These are phyloP conservation scores for Trichoderma sp. DNA, from an alignment of 2,329 filamentous ascomycete species.

Conservation along the genomic window DNA sequence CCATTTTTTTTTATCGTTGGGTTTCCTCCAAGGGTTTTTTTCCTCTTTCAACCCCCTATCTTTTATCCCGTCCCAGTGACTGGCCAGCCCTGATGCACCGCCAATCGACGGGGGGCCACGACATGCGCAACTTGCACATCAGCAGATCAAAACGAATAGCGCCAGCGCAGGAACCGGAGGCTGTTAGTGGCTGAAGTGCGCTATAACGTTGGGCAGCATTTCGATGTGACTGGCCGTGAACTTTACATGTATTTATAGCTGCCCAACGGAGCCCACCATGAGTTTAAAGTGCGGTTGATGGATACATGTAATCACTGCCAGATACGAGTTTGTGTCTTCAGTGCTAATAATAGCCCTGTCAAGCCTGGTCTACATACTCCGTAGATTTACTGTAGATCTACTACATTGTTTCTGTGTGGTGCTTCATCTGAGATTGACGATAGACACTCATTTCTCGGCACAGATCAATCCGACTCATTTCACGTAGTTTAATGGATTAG, in stretches of 20 bases:
- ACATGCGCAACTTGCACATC: background rate
- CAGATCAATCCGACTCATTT: background rate
- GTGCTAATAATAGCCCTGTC: background rate
- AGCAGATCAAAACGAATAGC: background rate
- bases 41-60: background rate
- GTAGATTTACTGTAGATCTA: background rate
- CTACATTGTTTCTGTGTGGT: background rate
- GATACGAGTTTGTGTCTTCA: background rate
- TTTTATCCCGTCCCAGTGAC: background rate
- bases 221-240: background rate
- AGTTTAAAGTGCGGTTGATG: background rate
- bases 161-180: background rate
- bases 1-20: background rate
- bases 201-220: background rate
- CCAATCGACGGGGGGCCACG: background rate
- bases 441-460: background rate
- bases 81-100: background rate
- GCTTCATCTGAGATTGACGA: background rate
- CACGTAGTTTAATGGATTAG: background rate
- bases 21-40: background rate
- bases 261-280: background rate
- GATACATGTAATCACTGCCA: background rate
- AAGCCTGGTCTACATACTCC: background rate
- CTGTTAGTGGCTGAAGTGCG: conserved; percentile 6
- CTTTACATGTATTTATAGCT: background rate